Percentiles rank a stretch among this genome's conserved stretches.
Conservation (phyloP, 2,329 filamentous ascomycete genomes). For the Bimuria novae-zelandiae region DNA sequence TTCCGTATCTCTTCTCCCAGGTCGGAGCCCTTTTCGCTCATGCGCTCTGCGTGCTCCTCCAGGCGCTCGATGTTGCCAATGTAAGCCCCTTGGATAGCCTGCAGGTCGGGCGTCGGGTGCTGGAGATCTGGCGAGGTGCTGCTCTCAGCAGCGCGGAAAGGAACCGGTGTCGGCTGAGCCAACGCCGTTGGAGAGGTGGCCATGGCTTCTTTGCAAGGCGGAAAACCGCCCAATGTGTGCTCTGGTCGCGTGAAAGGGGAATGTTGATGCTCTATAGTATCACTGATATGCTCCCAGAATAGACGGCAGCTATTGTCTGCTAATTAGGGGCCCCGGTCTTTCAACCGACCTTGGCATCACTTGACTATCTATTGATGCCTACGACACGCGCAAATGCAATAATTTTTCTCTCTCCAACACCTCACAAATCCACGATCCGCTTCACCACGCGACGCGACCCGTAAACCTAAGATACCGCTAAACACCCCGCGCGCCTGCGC, state of each 20-base stretch:
- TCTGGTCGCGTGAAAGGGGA: not conserved
- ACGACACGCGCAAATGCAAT: not conserved
- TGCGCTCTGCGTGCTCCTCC: constrained; percentile 74
- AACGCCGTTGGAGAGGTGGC: constrained; percentile 25
- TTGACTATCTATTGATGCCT: not conserved
- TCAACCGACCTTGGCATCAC: not conserved
- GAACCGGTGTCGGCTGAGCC: no score
- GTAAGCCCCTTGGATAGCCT: constrained; percentile 65
- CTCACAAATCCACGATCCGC: no score
- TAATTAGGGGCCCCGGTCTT: constrained; percentile 14
- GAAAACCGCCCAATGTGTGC: constrained; percentile 2
- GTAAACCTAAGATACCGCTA: no score
- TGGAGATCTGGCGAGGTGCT: constrained; percentile 30
- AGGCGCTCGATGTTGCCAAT: constrained; percentile 72
- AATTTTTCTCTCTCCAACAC: no score
- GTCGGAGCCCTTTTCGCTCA: constrained; percentile 72
- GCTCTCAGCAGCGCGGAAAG: constrained; percentile 26
- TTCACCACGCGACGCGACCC: no score
- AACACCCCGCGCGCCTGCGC: no score
- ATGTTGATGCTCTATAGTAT: not conserved
- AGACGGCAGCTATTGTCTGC: constrained; percentile 17
- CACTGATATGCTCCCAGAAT: constrained; percentile 25
- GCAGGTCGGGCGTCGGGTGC: constrained; percentile 67
- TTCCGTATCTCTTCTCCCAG: constrained; percentile 79
- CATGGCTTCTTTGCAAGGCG: constrained; percentile 23